A percentile compares a stretch with the other conserved stretches of the same genome.
Evolutionary conservation across 1,284 basidiomycete species (phyloP).

Genomic region (Macrocystidia cucumis): DNA sequence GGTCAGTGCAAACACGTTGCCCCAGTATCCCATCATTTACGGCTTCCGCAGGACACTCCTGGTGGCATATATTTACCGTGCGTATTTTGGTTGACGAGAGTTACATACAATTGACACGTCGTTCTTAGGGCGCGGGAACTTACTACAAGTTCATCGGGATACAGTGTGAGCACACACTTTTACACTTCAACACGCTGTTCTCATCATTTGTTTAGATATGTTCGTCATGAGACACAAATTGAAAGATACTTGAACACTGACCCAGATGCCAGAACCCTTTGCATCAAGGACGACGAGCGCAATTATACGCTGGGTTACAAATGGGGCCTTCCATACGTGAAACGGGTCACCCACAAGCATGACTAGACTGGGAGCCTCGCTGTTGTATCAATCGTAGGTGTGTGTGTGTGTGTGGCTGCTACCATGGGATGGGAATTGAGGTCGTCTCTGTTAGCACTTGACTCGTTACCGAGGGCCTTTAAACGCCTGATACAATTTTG

Average conservation of each 20-base stretch:
- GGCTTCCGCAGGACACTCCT: constrained; percentile 47
- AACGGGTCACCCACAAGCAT: constrained; percentile 9
- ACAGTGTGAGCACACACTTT: constrained; percentile 37
- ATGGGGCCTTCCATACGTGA: constrained; percentile 37
- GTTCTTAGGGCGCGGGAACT: constrained; percentile 41
- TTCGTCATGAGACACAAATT: constrained; percentile 19
- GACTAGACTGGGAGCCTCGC: constrained; percentile 2
- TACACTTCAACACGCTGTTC: constrained; percentile 3
- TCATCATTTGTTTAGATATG: constrained; percentile 27
- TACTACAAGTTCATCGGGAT: constrained; percentile 57
- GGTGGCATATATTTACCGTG: constrained; percentile 69
- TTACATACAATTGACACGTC: constrained; percentile 3
- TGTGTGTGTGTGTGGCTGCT: no score
- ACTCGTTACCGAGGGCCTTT: no score
- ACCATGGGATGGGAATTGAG: no score
- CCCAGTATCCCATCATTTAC: no score
- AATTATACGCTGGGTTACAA: constrained; percentile 34
- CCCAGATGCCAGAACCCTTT: constrained; percentile 34
- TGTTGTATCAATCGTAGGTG: no score
- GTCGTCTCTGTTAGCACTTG: no score
- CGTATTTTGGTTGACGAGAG: constrained; percentile 10
- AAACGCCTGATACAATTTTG: no score
- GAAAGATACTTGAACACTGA: neutral
- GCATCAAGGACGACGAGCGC: constrained; percentile 48
- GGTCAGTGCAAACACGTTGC: constrained; percentile 25